Evolutionary conservation across 2,329 filamentous ascomycete species (phyloP), one percentile per base, ranked within the genome.

Genomic region (Penicillium sp.): DNA sequence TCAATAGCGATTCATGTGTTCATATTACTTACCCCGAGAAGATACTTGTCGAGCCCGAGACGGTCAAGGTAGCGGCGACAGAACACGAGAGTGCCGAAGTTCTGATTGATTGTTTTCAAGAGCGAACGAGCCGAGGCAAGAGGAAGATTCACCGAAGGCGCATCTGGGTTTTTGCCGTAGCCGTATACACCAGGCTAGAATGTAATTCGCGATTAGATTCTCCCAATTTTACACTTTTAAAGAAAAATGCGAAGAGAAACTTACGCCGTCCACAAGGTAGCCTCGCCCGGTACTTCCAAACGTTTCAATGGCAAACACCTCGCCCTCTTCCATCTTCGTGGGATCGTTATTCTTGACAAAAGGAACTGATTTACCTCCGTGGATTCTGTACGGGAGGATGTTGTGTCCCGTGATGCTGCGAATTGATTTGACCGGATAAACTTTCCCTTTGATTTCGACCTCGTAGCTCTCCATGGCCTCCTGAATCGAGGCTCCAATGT

Each of bases 401-500:
- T 82, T 76, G 68, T 84, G 81, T 16, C 80, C 82, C 52, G 76
- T 80, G 52, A 85, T 66, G 63, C 79, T 80, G 35, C 79, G 75
- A 48, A 84, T 79, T 1, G 80, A 69, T 64, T 84, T 84, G 57
- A 85, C 76, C 4, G 80, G 81, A 64, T 76, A 76, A 3, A 73
- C 79, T 61, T 78, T 76, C 9, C 80, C 79, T 35, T 76, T 74
- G 50, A 85, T 77, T 58, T 81, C 78, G 20, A 82, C 77, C 64
- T 85, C 82, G 62, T 84, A 84, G 67, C 80, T 83, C 67, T 85
- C 82, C 82, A 85, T 85, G 0, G 76, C 78, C 64, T 85, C 82
- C 63, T 85, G 82, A 59, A 85, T 84, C 14, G 74, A 77, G n/a
- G 73, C 79, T 55, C 82, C 78, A 60, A 85, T 79, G 57, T 84